Percentiles rank a stretch among this genome's conserved stretches.
phyloP scores from a whole-genome alignment of 179 eudicot genomes.

The Sideroxylon spinosum region DNA sequence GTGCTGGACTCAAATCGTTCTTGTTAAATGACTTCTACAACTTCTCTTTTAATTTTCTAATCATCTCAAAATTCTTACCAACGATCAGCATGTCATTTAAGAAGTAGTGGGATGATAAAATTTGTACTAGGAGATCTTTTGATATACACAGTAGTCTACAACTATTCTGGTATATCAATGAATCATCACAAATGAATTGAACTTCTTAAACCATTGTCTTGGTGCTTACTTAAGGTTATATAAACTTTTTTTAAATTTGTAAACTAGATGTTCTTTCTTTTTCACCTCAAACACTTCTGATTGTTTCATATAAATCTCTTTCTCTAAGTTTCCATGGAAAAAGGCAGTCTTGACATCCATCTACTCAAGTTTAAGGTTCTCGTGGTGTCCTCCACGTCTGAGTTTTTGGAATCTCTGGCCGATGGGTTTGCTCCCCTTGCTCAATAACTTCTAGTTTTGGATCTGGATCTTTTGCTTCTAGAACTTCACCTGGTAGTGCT shows the following conservation, averaged over 20 bases:
- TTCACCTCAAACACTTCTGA: not conserved
- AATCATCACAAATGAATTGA: not conserved
- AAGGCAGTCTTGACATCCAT: not conserved
- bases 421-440: not conserved
- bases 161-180: not conserved
- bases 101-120: too few relatives aligned
- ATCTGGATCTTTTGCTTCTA: not conserved
- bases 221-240: not conserved
- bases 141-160: not conserved
- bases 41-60: not conserved
- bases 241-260: not conserved
- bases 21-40: not conserved
- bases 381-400: too few relatives aligned
- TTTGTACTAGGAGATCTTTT: not conserved
- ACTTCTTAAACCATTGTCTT: not conserved
- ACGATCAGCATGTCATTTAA: not conserved
- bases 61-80: not conserved
- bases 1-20: not conserved
- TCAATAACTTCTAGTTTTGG: not conserved
- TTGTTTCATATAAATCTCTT: not conserved
- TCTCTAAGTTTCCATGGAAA: not conserved
- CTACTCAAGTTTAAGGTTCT: too few relatives aligned
- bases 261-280: not conserved
- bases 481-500: not conserved
- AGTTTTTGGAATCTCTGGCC: not conserved